Evolutionary conservation across 148 eudicot species (phyloP).

Genomic region (Chenopodium formosanum): DNA sequence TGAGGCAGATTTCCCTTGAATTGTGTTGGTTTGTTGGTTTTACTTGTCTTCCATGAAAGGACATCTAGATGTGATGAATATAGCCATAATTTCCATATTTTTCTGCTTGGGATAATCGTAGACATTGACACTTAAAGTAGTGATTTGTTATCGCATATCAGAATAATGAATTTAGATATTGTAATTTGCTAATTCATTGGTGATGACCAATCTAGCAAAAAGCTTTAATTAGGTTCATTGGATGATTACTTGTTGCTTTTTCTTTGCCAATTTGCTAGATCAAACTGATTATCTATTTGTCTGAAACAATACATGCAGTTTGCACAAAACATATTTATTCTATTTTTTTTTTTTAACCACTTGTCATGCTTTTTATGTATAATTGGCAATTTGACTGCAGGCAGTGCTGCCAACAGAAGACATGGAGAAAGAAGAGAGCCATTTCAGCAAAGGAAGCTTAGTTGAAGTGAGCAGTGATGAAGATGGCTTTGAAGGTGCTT

Average conservation of each 20-base stretch:
- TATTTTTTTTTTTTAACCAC: not conserved
- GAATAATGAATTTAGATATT: not conserved
- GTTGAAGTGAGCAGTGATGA: constrained; percentile 88
- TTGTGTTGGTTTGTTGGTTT: not conserved
- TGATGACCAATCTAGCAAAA: not conserved
- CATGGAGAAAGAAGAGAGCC: constrained; percentile 24
- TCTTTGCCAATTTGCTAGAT: not conserved
- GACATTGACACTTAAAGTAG: not conserved
- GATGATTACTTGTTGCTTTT: not conserved
- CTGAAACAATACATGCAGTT: too few species aligned
- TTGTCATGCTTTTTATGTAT: constrained; percentile 2
- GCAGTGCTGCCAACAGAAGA: constrained; percentile 10
- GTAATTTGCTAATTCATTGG: not conserved
- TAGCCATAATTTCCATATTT: not conserved
- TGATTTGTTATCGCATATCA: not conserved
- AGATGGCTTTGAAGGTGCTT: constrained; percentile 86
- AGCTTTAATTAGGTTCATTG: not conserved
- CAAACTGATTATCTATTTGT: not conserved
- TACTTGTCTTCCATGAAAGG: not conserved
- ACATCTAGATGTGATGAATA: not conserved
- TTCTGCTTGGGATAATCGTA: not conserved
- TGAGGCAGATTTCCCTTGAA: not conserved
- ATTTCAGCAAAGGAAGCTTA: constrained; percentile 38
- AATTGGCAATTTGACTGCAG: constrained; percentile 28
- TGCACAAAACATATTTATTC: not conserved